Evolutionary conservation across 345 rosid species (phyloP), one percentile per base, ranked within the genome.

Genomic region (Lepidium aucheri): DNA sequence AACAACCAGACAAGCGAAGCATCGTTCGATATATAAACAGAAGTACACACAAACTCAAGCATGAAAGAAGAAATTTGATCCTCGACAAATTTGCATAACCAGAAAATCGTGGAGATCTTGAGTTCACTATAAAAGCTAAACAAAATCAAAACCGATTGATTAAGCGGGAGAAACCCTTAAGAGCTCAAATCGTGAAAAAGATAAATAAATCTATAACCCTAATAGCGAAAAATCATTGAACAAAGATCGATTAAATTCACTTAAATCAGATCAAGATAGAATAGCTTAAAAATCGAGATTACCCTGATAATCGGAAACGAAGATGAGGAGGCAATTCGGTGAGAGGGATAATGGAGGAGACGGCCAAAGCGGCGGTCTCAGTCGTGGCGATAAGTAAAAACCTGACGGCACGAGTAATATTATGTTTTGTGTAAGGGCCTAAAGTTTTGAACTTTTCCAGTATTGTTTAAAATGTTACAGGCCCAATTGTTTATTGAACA

Each of bases 351-450:
- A 16, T 52, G 65, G 65, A 58, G 61, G 72, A 65, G 71, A 65
- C 76, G 67, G 71, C 71, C 61, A 42, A 32, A 9, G 66, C 61
- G 72, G 65, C 78, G 60, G 71, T 68, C 53, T 43, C 65, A 57
- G 42, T 60, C 74, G 69, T 46, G 69, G 74, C 59, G 54, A 47
- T 61, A 3, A 18, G n/a, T 24, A 30, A 22, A 6, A 36, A 12
- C 24, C 55, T 52, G 43, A 17, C 63, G 69, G 18, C 69, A 30
- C 46, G 64, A 28, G 30, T 13, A 36, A 7, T 18, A 17, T 35
- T 53, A 3, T 28, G 9, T 4, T 13, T n/a, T 28, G 24, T 44
- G 55, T 44, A 22, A 40, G 47, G 66, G 59, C 22, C 44, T 7
- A 24, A 10, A n/a, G n/a, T n/a, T n/a, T n/a, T n/a, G n/a, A n/a